Base-by-base conservation (phyloP, 768 basidiomycete species). In the Nidularia pulvinata region DNA sequence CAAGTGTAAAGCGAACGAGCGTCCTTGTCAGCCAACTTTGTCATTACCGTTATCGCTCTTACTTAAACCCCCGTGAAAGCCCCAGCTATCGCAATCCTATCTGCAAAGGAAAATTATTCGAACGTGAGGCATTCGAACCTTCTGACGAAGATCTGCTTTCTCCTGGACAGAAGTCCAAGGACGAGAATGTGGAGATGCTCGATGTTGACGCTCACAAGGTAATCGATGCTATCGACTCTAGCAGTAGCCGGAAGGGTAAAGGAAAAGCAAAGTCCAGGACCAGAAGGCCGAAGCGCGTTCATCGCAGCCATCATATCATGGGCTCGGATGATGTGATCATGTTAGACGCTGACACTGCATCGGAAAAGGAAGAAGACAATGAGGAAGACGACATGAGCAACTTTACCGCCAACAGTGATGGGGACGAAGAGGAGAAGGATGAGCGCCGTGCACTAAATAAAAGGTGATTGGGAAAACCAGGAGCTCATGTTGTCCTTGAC, bases 71-170 rank as follows among this genome's bases (percentile, higher is more conserved):
- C 50, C 14, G 33, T 10, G 5, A 39, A 77, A 84, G 85, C 58
- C 87, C 87, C n/a, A 65, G 77, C 44, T 92, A 89, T 60, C 83
- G 88, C 35, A 58, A 66, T 1, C 64, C 77, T 1, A 74, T 91
- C 43, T 73, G 65, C 33, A 61, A 63, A 7, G 68, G 77, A 10
- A 76, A 70, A 51, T 47, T 88, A 1, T 92, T 88, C 68, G 58
- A 69, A 4, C 80, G 81, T 6, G 62, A 62, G 1, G 85, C 84
- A 0, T 91, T 92, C 63, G 80, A 86, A 57, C 83, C 86, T 4
- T 72, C 78, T 5, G 78, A 83, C 37, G 67, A 67, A 14, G 78
- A 81, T n/a, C 65, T 78, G n/a, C 16, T 42, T 16, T 4, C 37
- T 42, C 11, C 39, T 16, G 39, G 39, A 42, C 11, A 42, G 33